Base-by-base conservation (phyloP, 164 flowering plant genomes). In the Annona squamosa region DNA sequence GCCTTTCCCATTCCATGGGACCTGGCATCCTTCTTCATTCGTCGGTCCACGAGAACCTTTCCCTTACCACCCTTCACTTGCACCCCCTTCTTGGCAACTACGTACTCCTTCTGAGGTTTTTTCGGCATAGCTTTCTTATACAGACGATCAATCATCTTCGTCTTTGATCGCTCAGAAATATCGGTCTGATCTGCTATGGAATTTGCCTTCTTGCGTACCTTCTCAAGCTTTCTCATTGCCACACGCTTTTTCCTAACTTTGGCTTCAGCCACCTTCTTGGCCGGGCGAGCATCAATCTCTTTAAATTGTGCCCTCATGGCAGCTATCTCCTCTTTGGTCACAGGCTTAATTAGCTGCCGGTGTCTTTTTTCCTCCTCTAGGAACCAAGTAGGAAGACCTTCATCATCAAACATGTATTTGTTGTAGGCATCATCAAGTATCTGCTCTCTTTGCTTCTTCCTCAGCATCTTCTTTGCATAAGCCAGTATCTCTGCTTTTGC, bases 81-180 rank as follows among this genome's bases (percentile, higher is more conserved):
- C 37, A 95, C 99, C 10, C 99, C 99, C 73, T 95, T 95, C 91
- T 95, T 95, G 5, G 99, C 98, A 16, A 95, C 98, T 65, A 92
- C 98, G 67, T 75, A 87, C 77, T 93, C 98, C 37, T n/a, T n/a
- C 82, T 90, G 63, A 16, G 97, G 93, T 81, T 73, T 93, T 65
- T 88, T 86, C 0, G 97, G 92, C 3, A 74, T 44, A 26, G 98
- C 97, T 79, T 88, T 88, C 87, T 83, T 93, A 70, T 93, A 93
- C 5, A 95, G 91, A 63, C 85, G 83, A 4, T 91, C 91, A 65
- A 26, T 26, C 86, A 87, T 76, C 79, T 86, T 93, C 42, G 79
- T 77, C 84, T 95, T 95, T 13, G 98, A 93, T 1, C 85, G 87
- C 48, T 95, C 97, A 61, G 82, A 71, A 4, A 93, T 87, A 65